A percentile compares a stretch with the other conserved stretches of the same genome.
Conservation (phyloP, 140 eudicot species). For the Flaveria floridana region DNA sequence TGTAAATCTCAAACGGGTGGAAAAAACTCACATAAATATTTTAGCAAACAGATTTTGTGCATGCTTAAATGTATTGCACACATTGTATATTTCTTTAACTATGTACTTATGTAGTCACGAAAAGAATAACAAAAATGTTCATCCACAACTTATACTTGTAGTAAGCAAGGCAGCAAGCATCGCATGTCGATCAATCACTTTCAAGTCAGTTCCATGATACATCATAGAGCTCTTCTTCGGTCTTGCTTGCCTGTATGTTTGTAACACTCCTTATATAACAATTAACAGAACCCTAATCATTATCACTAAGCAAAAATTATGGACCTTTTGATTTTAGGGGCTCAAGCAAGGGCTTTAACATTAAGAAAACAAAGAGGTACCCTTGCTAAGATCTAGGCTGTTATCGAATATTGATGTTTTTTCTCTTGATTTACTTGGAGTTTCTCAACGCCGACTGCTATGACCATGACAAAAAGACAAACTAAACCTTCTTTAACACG, state of each 20-base stretch:
- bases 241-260: background rate
- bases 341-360: background rate
- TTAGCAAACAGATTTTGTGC: background rate
- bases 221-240: background rate
- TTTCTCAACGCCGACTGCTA: no score
- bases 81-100: no score
- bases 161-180: slow-evolving; percentile 34
- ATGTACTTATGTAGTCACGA: no score
- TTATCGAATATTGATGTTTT: no score
- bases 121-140: no score
- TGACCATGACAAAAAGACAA: no score
- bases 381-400: no score
- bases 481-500: no score
- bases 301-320: background rate
- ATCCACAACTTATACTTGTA: no score
- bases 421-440: no score
- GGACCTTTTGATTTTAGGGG: background rate
- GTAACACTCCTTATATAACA: background rate
- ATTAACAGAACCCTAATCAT: background rate
- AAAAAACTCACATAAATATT: background rate
- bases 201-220: slow-evolving; percentile 38
- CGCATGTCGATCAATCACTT: slow-evolving; percentile 56
- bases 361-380: no score
- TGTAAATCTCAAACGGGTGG: background rate
- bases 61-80: background rate